Base-by-base conservation (phyloP, 2,329 filamentous ascomycete genomes). In the Ophiostoma pallidulum region DNA sequence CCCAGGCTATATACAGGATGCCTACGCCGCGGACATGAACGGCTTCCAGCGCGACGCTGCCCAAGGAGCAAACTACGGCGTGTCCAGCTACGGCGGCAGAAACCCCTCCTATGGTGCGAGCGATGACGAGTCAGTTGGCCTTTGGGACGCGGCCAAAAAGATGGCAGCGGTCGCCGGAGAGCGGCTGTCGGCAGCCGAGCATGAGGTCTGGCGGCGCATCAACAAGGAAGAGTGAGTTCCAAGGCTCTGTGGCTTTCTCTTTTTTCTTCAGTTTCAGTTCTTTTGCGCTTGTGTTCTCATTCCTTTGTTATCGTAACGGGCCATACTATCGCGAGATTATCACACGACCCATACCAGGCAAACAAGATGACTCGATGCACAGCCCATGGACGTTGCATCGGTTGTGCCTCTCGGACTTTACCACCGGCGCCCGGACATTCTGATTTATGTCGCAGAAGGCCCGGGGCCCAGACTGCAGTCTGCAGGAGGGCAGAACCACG, bases 201-300 rank as follows among this genome's bases (percentile, higher is more conserved):
- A 65, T 43, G 76, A 80, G 61, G 71, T 82, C 20, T 82, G 78
- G 78, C 74, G 72, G 62, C 73, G 70, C 58, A 77, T 82, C 58
- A 81, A 78, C 63, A 78, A 77, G 63, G 67, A 74, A 41, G 73
- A 67, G 58, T 16, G 41, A 33, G n/a, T 32, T 9, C 6, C 7
- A 14, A 32, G 31, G 4, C 12, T 32, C 12, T 14, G n/a, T 14
- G 7, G 31, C 4, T 14, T 13, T 8, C 10, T 32, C 31, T 13
- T 32, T 39, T 4, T 26, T 8, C 18, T 4, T 8, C 14, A 26
- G 20, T n/a, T 40, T 20, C 10, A 8, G 13, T 24, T 38, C 12
- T 38, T 22, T 38, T 38, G 18, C n/a, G n/a, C n/a, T n/a, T n/a
- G n/a, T n/a, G n/a, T n/a, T n/a, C n/a, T n/a, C n/a, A n/a, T n/a